These are phyloP conservation scores for Coemansia reversa DNA, from an alignment of 192 early-diverging fungal species.

Conservation along the genomic window DNA sequence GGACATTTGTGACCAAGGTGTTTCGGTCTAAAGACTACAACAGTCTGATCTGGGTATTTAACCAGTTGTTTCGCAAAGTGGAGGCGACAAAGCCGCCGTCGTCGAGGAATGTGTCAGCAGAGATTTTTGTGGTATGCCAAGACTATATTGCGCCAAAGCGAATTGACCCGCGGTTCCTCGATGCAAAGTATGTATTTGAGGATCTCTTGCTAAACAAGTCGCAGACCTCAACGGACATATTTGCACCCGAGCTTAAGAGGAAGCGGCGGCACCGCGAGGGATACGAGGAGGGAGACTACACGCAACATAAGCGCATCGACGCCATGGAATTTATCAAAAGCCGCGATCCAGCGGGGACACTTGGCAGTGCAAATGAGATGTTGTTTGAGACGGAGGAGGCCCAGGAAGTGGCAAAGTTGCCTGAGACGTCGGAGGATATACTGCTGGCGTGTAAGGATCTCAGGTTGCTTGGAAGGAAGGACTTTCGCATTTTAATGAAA, in stretches of 20 bases:
- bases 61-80: conserved; percentile 93
- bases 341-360: conserved; percentile 74
- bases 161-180: conserved; percentile 91
- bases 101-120: conserved; percentile 97
- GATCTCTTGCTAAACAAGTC: conserved; percentile 71
- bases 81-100: conserved; percentile 98
- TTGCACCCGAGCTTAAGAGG: conserved; percentile 84
- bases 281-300: conserved; percentile 96
- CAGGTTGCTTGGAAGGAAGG: conserved; percentile 88
- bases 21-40: conserved; percentile 99
- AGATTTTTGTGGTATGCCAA: conserved; percentile 98
- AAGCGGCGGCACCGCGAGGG: conserved; percentile 89
- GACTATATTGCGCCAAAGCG: conserved; percentile 92
- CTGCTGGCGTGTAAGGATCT: conserved; percentile 80
- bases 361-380: conserved; percentile 77
- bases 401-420: conserved; percentile 51
- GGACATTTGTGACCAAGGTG: conserved; percentile 96
- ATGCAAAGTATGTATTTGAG: conserved; percentile 91
- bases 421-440: conserved; percentile 80
- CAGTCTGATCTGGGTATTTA: conserved; percentile 97
- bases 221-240: conserved; percentile 68
- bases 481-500: conserved; percentile 86
- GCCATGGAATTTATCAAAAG: conserved; percentile 79
- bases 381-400: conserved; percentile 73
- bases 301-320: conserved; percentile 71